Conservation (phyloP, 2,329 filamentous ascomycete genomes). For the Xylaria multiplex region DNA sequence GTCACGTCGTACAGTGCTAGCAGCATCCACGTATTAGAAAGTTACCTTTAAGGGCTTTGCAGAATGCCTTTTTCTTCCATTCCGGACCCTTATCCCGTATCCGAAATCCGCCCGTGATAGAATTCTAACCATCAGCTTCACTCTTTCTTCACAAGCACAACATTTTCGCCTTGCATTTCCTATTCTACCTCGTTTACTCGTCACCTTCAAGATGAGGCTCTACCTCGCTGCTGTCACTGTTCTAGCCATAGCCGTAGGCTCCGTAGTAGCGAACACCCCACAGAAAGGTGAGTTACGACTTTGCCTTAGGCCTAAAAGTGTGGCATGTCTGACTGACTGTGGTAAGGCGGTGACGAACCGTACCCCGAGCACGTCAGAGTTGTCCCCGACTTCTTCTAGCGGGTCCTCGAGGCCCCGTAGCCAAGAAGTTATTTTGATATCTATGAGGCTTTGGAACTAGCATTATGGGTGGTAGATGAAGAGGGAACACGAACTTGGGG, state of each 20-base stretch:
- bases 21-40: too few relatives aligned
- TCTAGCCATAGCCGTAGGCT: background rate
- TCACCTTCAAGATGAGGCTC: background rate
- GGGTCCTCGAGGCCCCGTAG: background rate
- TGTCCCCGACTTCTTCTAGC: slow-evolving; percentile 22
- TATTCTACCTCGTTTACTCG: too few relatives aligned
- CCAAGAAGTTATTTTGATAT: background rate
- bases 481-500: too few relatives aligned
- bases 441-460: too few relatives aligned
- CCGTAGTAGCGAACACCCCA: background rate
- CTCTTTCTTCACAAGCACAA: too few relatives aligned
- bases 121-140: background rate
- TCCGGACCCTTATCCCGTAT: too few relatives aligned
- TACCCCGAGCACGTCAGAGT: slow-evolving; percentile 21
- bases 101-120: too few relatives aligned
- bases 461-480: too few relatives aligned
- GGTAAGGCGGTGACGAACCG: slow-evolving; percentile 7
- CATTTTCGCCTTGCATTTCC: background rate
- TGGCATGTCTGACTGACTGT: background rate
- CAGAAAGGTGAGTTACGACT: slow-evolving; percentile 6
- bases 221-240: background rate
- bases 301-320: background rate
- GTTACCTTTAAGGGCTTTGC: too few relatives aligned
- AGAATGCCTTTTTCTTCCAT: too few relatives aligned
- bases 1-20: too few relatives aligned